These are phyloP conservation scores for Aethionema arabicum DNA, from an alignment of 345 rosid species.

Conservation along the genomic window DNA sequence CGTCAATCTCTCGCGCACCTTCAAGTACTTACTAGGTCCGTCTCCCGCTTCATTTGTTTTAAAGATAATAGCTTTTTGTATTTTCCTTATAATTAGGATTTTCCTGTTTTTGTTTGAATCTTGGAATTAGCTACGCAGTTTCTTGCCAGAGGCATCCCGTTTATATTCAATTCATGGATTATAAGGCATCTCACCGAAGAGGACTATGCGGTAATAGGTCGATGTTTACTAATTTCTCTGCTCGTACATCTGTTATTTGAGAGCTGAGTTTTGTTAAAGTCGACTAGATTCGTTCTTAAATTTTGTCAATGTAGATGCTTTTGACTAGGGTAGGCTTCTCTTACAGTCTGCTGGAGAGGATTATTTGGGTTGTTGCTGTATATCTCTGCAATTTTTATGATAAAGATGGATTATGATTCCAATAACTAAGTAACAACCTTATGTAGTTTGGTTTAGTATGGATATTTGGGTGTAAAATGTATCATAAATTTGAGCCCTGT, in stretches of 20 bases:
- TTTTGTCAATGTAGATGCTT: slow-evolving; percentile 20
- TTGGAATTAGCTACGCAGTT: slow-evolving; percentile 65
- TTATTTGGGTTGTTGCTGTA: not conserved
- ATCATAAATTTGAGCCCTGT: not conserved
- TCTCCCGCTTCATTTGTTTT: not conserved
- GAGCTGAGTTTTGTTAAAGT: not conserved
- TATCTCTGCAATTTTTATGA: slow-evolving; percentile 2
- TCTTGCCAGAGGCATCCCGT: slow-evolving; percentile 83
- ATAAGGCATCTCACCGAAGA: slow-evolving; percentile 70
- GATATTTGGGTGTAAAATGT: not conserved
- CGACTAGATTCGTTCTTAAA: not conserved
- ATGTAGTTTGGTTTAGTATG: not conserved
- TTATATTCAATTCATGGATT: slow-evolving; percentile 83
- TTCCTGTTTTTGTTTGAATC: not conserved
- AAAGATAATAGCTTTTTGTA: not conserved
- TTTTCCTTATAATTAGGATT: not conserved
- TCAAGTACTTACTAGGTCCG: slow-evolving; percentile 60
- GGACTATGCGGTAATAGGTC: slow-evolving; percentile 69
- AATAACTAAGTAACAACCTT: not conserved
- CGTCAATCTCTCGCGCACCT: slow-evolving; percentile 57
- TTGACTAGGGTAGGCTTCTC: not conserved
- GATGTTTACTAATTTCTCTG: not conserved
- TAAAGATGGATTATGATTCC: not conserved
- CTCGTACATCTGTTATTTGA: not conserved
- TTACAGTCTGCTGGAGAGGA: not conserved